Evolutionary conservation across 164 flowering plant genomes (phyloP).

Genomic region (Vitis riparia): DNA sequence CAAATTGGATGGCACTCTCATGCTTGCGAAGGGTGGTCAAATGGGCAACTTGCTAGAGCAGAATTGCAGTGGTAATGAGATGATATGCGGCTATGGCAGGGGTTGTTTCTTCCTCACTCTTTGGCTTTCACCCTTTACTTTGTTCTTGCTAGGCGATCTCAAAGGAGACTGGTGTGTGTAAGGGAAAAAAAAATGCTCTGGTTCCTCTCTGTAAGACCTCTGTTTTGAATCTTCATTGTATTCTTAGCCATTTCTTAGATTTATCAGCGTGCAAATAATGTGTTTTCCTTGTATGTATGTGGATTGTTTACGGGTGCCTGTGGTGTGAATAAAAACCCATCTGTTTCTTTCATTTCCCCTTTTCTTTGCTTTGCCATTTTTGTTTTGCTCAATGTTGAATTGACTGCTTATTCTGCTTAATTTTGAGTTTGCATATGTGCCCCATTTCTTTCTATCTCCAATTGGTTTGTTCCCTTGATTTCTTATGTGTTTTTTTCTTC

Average conservation of each 20-base stretch:
- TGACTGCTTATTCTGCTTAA: no score
- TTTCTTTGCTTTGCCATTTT: neutral
- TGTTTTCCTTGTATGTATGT: constrained; percentile 32
- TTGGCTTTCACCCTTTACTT: constrained; percentile 5
- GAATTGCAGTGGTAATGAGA: no score
- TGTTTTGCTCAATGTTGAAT: no score
- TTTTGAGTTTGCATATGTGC: no score
- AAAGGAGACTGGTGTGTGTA: constrained; percentile 16
- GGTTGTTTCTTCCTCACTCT: constrained; percentile 12
- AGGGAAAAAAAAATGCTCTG: constrained; percentile 5
- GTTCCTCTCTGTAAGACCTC: constrained; percentile 25
- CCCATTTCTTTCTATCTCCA: no score
- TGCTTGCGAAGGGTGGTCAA: no score
- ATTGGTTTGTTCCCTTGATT: no score
- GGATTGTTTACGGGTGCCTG: constrained; percentile 31
- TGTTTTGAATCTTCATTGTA: constrained; percentile 16
- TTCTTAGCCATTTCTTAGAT: constrained; percentile 31
- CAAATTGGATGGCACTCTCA: neutral
- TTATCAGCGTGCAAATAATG: constrained; percentile 37
- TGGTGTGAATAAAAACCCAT: constrained; percentile 42
- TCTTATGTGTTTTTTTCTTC: no score
- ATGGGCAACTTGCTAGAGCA: neutral
- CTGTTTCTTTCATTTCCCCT: constrained; percentile 13
- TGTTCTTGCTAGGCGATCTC: constrained; percentile 6
- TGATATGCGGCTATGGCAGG: neutral